Evolutionary conservation across 768 basidiomycete species (phyloP).

Genomic region (Boletus pseudopeckii): DNA sequence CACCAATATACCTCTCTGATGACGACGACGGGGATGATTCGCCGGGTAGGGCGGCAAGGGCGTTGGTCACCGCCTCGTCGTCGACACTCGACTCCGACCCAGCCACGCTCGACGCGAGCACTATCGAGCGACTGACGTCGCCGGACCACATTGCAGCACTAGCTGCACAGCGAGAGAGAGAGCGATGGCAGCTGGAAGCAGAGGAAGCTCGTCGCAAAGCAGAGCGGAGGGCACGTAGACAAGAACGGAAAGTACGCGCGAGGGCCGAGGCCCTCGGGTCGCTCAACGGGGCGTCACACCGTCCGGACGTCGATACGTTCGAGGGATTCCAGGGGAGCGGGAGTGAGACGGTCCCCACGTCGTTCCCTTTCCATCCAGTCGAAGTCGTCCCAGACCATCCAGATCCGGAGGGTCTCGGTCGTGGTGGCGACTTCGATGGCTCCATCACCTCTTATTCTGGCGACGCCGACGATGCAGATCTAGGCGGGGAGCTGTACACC

Average conservation of each 20-base stretch:
- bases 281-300: slow-evolving; percentile 28
- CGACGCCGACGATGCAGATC: slow-evolving; percentile 52
- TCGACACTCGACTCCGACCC: slow-evolving; percentile 69
- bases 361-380: not conserved
- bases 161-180: slow-evolving; percentile 29
- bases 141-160: slow-evolving; percentile 33
- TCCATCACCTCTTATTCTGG: slow-evolving; percentile 20
- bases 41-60: slow-evolving; percentile 17
- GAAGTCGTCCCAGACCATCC: not conserved
- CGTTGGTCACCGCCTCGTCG: slow-evolving; percentile 27
- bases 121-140: slow-evolving; percentile 51
- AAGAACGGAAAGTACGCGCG: slow-evolving; percentile 45
- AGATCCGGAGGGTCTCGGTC: slow-evolving; percentile 10
- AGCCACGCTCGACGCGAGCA: slow-evolving; percentile 55
- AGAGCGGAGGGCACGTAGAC: slow-evolving; percentile 43
- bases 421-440: not conserved
- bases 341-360: not conserved
- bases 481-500: slow-evolving; percentile 56
- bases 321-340: slow-evolving; percentile 67
- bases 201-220: slow-evolving; percentile 44
- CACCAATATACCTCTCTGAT: slow-evolving; percentile 58
- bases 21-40: slow-evolving; percentile 42
- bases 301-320: slow-evolving; percentile 39
- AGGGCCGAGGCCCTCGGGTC: slow-evolving; percentile 31
- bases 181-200: slow-evolving; percentile 28